Percentiles rank a stretch among this genome's conserved stretches.
phyloP scores from a whole-genome alignment of 2,329 filamentous ascomycete genomes.

The Fusarium succisae region DNA sequence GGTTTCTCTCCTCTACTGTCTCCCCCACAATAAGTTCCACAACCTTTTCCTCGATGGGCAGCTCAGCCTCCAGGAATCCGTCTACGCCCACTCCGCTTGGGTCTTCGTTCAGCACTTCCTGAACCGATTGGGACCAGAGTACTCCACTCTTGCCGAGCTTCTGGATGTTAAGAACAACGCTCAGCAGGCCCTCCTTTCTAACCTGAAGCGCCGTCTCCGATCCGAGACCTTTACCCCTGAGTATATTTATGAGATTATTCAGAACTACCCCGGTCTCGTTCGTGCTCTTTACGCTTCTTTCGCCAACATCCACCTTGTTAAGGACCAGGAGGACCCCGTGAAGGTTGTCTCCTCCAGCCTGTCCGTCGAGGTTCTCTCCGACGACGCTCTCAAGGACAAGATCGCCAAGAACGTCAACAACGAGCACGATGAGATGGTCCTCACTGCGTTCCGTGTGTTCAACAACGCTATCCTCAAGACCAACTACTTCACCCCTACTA shows the following conservation, averaged over 20 bases:
- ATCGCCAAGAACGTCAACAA: constrained; percentile 85
- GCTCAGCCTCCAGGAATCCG: constrained; percentile 93
- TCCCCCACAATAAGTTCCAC: constrained; percentile 97
- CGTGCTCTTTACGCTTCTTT: constrained; percentile 91
- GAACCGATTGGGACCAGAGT: constrained; percentile 92
- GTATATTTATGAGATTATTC: constrained; percentile 98
- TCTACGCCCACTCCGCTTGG: constrained; percentile 97
- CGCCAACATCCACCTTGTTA: constrained; percentile 80
- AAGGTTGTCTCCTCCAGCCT: constrained; percentile 64
- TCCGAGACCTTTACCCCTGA: constrained; percentile 98
- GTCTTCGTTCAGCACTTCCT: constrained; percentile 98
- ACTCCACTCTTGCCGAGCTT: constrained; percentile 83
- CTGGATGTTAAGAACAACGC: constrained; percentile 83
- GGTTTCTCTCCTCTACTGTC: constrained; percentile 94
- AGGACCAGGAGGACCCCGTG: constrained; percentile 61
- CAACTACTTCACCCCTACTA: constrained; percentile 96
- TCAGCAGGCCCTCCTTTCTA: constrained; percentile 87
- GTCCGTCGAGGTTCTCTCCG: constrained; percentile 75
- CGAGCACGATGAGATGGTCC: constrained; percentile 97
- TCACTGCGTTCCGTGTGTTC: constrained; percentile 96
- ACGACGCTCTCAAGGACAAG: constrained; percentile 76
- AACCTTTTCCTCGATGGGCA: constrained; percentile 84
- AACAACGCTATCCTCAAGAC: constrained; percentile 95
- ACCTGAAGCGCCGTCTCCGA: constrained; percentile 93
- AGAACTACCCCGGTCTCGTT: constrained; percentile 86